Base-by-base conservation (phyloP, 2,329 filamentous ascomycete species). In the Aspergillus amoenus region DNA sequence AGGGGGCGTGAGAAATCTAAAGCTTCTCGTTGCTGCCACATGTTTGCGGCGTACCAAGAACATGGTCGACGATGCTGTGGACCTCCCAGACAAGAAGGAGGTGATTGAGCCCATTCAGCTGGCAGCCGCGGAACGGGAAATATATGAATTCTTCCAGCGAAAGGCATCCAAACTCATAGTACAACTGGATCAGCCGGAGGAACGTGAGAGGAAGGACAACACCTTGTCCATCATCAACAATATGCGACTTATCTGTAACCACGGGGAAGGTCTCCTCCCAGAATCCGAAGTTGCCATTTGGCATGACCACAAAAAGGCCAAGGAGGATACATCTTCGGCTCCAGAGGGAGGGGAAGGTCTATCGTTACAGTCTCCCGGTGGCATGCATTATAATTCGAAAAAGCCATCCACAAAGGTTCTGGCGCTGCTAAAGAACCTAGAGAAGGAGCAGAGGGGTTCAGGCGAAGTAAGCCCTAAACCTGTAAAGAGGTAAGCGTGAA, bases 221-320 rank as follows among this genome's bases (percentile, higher is more conserved):
- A 56, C 34, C 5, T 17, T 56, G 21, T 34, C 42, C 2, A 7
- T 56, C 11, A 56, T 56, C 32, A 41, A 18, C 13, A 21, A 17
- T 6, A 34, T 58, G 30, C 56, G 50, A 9, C 27, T 54, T 4
- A 58, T 58, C 9, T 58, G 56, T 24, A 44, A 54, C 27, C 50
- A 58, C 32, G 56, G 56, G 12, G 56, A 49, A 22, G 8, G 18
- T 3, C 43, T 58, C 2, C 39, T 58, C 15, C 44, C 56, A 3
- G 17, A 42, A 45, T 40, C 37, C 37, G 3, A 40, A 1, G 37
- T n/a, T 40, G 37, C 37, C 1, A 40, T 40, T 40, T 40, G 37
- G 37, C 1, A 40, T 40, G 37, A 40, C 0, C 3, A 40, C 37
- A 40, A 40, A 40, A 40, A 40, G 0, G 37, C 13, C 2, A 3